Conservation (phyloP, 768 basidiomycete species). For the Kwoniella sp. region DNA sequence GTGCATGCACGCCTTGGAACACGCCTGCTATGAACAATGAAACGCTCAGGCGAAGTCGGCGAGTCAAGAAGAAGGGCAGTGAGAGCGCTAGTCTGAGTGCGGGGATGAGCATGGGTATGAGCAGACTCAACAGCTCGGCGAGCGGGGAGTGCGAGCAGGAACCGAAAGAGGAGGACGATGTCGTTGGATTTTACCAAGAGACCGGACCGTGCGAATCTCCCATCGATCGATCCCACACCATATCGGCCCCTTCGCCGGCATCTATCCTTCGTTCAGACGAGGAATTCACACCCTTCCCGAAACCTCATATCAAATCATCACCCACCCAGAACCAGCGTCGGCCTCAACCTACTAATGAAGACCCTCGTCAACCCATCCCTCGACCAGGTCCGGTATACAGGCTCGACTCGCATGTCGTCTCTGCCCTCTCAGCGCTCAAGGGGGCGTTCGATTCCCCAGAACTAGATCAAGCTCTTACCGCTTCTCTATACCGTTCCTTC, state of each 20-base stretch:
- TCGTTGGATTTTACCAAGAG: too few species aligned
- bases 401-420: constrained; percentile 37
- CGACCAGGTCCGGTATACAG: constrained; percentile 24
- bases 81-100: too few species aligned
- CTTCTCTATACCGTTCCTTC: neutral
- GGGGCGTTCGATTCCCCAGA: constrained; percentile 29
- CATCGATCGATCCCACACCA: too few species aligned
- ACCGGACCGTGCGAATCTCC: too few species aligned
- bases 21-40: constrained; percentile 28
- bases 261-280: too few species aligned
- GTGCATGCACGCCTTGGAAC: constrained; percentile 28
- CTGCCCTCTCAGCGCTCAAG: constrained; percentile 26
- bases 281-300: too few species aligned
- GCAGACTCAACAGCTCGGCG: neutral
- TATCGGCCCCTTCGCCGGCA: too few species aligned
- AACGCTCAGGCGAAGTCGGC: constrained; percentile 20
- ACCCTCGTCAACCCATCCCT: too few species aligned
- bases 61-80: constrained; percentile 15
- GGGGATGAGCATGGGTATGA: neutral
- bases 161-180: neutral
- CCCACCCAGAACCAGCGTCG: too few species aligned
- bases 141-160: neutral
- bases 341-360: too few species aligned
- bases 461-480: constrained; percentile 24
- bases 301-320: too few species aligned